These are phyloP conservation scores for Xerophyta viscosa DNA, from an alignment of 106 monocot genomes.

Conservation along the genomic window DNA sequence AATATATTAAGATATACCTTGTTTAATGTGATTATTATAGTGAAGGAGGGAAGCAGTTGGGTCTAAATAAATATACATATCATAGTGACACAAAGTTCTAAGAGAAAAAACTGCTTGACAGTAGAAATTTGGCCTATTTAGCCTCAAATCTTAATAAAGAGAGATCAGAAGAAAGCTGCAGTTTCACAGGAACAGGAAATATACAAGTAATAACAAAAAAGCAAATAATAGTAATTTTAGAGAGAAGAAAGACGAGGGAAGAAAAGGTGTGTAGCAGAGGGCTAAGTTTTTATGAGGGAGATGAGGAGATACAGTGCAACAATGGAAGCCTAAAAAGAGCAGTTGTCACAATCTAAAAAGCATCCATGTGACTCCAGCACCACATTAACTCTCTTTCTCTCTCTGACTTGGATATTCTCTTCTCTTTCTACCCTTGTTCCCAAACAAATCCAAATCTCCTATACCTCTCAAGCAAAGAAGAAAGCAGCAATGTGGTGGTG, in stretches of 20 bases:
- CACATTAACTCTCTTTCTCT: background rate
- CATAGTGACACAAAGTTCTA: background rate
- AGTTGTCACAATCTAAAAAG: conserved; percentile 25
- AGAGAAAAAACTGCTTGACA: background rate
- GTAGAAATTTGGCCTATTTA: background rate
- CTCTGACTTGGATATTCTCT: background rate
- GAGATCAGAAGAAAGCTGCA: background rate
- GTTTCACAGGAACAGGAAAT: background rate
- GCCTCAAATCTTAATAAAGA: background rate
- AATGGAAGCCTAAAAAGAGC: conserved; percentile 9
- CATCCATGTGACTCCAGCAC: conserved; percentile 13
- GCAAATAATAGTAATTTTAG: background rate
- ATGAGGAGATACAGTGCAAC: conserved; percentile 1
- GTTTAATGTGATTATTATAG: conserved; percentile 1
- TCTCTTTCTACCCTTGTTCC: background rate
- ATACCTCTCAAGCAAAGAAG: conserved; percentile 6
- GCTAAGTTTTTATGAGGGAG: conserved; percentile 5
- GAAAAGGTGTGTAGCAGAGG: background rate
- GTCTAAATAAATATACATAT: conserved; percentile 1
- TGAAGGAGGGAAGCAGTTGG: background rate
- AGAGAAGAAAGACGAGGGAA: background rate
- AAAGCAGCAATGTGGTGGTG: background rate
- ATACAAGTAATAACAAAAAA: background rate
- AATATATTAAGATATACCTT: too few relatives aligned
- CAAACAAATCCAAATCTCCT: conserved; percentile 6